Evolutionary conservation across 2,329 filamentous ascomycete genomes (phyloP).

Genomic region (Ophiosphaerella herpotricha): DNA sequence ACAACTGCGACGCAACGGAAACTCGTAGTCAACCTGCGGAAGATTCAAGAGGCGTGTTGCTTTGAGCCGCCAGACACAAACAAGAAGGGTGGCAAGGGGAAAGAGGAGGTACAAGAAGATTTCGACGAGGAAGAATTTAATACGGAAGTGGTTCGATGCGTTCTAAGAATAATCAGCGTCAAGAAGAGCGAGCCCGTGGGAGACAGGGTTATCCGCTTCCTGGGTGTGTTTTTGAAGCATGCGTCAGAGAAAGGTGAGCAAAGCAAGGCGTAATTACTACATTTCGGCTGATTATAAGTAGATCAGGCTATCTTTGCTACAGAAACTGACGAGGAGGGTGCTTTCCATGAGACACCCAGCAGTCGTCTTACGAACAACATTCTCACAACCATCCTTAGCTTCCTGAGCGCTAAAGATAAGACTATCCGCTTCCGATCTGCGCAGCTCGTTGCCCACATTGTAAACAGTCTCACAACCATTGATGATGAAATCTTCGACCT

Average conservation of each 20-base stretch:
- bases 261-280: not conserved
- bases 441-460: constrained; percentile 85
- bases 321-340: constrained; percentile 67
- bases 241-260: constrained; percentile 62
- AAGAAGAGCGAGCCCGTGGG: constrained; percentile 91
- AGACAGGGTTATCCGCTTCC: constrained; percentile 82
- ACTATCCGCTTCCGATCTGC: constrained; percentile 87
- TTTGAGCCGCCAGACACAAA: constrained; percentile 59
- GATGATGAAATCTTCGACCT: constrained; percentile 90
- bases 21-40: constrained; percentile 82
- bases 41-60: constrained; percentile 84
- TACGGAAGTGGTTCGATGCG: constrained; percentile 79
- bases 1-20: constrained; percentile 91
- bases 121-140: constrained; percentile 89
- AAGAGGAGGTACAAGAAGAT: constrained; percentile 58
- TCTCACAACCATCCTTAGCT: constrained; percentile 72
- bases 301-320: constrained; percentile 10
- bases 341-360: constrained; percentile 80
- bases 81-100: constrained; percentile 47
- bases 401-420: constrained; percentile 90
- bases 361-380: constrained; percentile 77
- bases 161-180: constrained; percentile 79
- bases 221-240: constrained; percentile 83
- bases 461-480: constrained; percentile 89
- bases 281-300: not conserved